Base-by-base conservation (phyloP, 208 protist species). In the Perkinsela sp. region DNA sequence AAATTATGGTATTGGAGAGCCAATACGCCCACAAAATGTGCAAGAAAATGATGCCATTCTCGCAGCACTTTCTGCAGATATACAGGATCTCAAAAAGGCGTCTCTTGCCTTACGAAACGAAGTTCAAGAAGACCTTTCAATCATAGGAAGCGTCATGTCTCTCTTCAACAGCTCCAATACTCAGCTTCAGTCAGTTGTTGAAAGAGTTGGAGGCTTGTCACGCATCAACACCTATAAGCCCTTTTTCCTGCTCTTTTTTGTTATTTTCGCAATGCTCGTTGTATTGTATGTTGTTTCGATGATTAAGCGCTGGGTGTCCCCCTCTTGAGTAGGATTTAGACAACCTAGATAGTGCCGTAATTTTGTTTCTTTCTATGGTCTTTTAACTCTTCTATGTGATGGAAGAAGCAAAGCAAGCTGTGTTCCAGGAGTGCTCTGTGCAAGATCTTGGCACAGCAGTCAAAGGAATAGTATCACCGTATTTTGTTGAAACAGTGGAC, bases 1-100 rank as follows among this genome's bases (percentile, higher is more conserved):
- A n/a, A n/a, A n/a, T n/a, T n/a, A n/a, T n/a, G n/a, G n/a, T n/a
- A n/a, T n/a, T n/a, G n/a, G n/a, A n/a, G n/a, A n/a, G n/a, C n/a
- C n/a, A n/a, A n/a, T n/a, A n/a, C n/a, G n/a, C n/a, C n/a, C n/a
- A n/a, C n/a, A n/a, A n/a, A n/a, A n/a, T n/a, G n/a, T n/a, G n/a
- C 40, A 57, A 57, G 40, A 57, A 57, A 57, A 57, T 57, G 40
- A 57, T 22, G 40, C 40, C 6, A 57, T 57, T 57, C 40, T 57
- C 6, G 40, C 40, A n/a, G 40, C 40, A 57, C 40, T 57, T 57
- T 6, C 40, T 6, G 6, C 40, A n/a, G 40, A 57, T 22, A 57
- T 57, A 57, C 13, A 57, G 13, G 22, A 57, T 22, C 40, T 57
- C 6, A 57, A 57, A 22, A 57, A 57, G 40, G 40, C 40, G 6